Evolutionary conservation across 1,284 basidiomycete genomes (phyloP), one percentile per base, ranked within the genome.

Genomic region (Polyporus tsugae): DNA sequence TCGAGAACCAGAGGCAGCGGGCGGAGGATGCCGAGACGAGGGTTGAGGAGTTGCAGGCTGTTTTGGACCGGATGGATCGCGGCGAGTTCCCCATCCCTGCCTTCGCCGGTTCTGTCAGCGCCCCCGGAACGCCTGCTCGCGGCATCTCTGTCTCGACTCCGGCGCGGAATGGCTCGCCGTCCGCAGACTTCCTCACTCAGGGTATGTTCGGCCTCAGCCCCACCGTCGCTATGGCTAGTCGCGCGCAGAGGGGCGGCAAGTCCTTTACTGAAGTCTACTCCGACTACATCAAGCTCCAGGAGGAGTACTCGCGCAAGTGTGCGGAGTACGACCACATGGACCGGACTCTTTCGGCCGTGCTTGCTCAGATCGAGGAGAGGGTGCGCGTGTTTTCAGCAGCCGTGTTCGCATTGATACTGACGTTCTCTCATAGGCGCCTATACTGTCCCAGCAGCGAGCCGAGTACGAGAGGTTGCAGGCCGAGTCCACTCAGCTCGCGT

Each of bases 251-350:
- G 77, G 86, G 84, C 38, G 95, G 95, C 25, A 94, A 93, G 84
- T 92, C 91, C 2, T 95, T 96, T 80, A 96, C 95, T 0, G 92
- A 96, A 77, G 90, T 97, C 19, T 97, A 97, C 77, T 86, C 92
- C n/a, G 94, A 95, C 73, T 94, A 94, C 73, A 89, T 96, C 59
- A 87, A 89, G 65, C 87, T 97, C 60, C 92, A 98, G 78, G 93
- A 95, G 52, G 93, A 96, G 62, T 90, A 92, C 65, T 85, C 88
- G 19, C 87, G 86, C 75, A 94, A 96, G 78, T 89, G 88, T 65
- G 85, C 88, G 1, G 95, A 98, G 81, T 93, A 91, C 64, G 89
- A 91, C 70, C 88, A 93, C 58, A 91, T 98, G 85, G 92, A 94
- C 63, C 86, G 89, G 39, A 91, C 93, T 15, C 81, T 95, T 44